Evolutionary conservation across 495 filamentous ascomycete species (phyloP), one percentile per base, ranked within the genome.

Genomic region (Penicillium diatomitis): DNA sequence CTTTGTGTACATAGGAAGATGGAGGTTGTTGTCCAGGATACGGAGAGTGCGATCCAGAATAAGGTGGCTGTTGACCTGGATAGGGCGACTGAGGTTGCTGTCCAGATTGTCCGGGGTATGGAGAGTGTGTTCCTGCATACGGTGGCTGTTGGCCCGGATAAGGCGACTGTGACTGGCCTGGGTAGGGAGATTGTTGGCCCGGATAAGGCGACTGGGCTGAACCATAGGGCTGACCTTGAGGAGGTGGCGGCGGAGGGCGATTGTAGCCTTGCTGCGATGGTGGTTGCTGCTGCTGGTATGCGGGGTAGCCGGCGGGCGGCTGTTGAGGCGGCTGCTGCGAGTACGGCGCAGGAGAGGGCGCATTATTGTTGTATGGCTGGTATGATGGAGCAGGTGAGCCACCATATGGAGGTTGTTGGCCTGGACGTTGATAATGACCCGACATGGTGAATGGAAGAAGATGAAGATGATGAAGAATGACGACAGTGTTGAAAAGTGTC

Each of bases 381-480:
- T 68, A 66, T 47, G 66, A 63, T 50, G 63, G 66, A 43, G 65
- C 61, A 39, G 67, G 56, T 56, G 70, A 66, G 51, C 60, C 56
- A 47, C 62, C 64, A 54, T 70, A 67, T 37, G 62, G 65, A 53
- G 70, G 62, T 57, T 20, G 20, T 20, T 65, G 65, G 38, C 61
- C 66, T 47, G 55, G 62, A 53, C 56, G 65, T 41, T 63, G 55
- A 51, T 69, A 72, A 29, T 60, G 66, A 44, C 56, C 64, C 28
- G 68, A 69, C 70, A 73, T 74, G 58, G 46, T 68, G 38, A 56
- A 46, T 48, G 7, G 7, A 6, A 10, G 34, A 36, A 10, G 10
- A 10, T 10, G 34, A 6, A 2, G 10, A 20, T 20, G 20, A 20
- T 20, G 20, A 20, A 20, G 20, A 2, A 20, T 20, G 20, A 20